phyloP scores from a whole-genome alignment of 2,329 filamentous ascomycete genomes.

The Pezicula carpinea region DNA sequence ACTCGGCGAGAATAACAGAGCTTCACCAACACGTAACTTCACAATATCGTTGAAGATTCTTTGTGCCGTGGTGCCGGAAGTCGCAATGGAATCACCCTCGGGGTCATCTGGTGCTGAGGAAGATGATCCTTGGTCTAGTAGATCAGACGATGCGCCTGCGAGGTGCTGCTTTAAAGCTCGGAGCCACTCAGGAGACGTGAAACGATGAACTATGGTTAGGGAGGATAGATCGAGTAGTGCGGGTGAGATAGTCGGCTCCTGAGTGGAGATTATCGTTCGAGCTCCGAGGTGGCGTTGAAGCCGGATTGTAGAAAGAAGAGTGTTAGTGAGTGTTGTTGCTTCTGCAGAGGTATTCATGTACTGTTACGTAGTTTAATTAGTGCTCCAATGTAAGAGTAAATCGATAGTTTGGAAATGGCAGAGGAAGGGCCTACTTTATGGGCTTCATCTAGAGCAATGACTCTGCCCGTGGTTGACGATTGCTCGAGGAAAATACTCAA shows the following conservation, averaged over 20 bases:
- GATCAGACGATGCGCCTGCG: constrained; percentile 33
- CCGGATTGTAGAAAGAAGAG: constrained; percentile 58
- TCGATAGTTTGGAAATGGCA: neutral
- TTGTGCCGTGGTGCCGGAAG: too few relatives aligned
- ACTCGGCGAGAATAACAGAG: constrained; percentile 42
- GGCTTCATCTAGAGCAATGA: constrained; percentile 71
- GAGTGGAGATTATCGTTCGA: constrained; percentile 67
- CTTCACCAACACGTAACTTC: constrained; percentile 41
- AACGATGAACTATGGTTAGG: constrained; percentile 68
- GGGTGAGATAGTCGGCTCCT: constrained; percentile 69
- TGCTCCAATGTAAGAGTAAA: too few relatives aligned
- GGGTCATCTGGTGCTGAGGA: too few relatives aligned
- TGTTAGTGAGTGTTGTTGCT: constrained; percentile 53
- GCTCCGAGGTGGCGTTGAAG: constrained; percentile 66
- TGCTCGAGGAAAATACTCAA: constrained; percentile 61
- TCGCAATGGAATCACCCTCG: too few relatives aligned
- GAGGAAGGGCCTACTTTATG: constrained; percentile 52
- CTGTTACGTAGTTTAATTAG: constrained; percentile 20
- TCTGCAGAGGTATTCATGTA: constrained; percentile 58
- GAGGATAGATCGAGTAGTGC: constrained; percentile 67
- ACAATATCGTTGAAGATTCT: constrained; percentile 41
- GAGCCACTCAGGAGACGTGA: constrained; percentile 60
- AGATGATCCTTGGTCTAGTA: too few relatives aligned
- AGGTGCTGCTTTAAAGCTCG: constrained; percentile 36
- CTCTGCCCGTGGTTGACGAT: constrained; percentile 41